These are phyloP conservation scores for Micractinium sp. DNA, from an alignment of 139 green algal species.

Conservation along the genomic window DNA sequence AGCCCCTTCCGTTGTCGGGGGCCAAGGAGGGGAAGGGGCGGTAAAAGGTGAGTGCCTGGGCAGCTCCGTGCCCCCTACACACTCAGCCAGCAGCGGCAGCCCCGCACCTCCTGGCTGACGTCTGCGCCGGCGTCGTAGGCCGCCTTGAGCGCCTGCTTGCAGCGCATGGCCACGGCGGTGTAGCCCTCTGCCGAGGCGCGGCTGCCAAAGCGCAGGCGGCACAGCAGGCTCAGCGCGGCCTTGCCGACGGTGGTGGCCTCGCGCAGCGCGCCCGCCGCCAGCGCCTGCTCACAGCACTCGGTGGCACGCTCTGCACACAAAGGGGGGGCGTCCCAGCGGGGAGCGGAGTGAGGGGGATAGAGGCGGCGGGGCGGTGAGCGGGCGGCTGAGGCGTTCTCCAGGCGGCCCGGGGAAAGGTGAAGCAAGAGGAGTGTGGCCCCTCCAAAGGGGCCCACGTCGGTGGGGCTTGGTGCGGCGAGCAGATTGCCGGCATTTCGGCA, in stretches of 20 bases:
- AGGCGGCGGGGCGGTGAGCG: not conserved
- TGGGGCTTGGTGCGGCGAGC: too few species aligned
- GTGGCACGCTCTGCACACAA: not conserved
- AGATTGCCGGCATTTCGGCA: too few species aligned
- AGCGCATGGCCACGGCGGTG: not conserved
- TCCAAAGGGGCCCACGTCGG: too few species aligned
- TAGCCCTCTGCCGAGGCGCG: not conserved
- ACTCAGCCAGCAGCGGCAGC: too few species aligned
- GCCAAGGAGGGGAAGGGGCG: too few species aligned
- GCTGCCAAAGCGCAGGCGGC: conserved; percentile 26
- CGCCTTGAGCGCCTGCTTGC: conserved; percentile 23
- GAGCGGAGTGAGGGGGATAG: not conserved
- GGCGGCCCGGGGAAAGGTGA: too few species aligned
- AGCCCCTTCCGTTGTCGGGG: too few species aligned
- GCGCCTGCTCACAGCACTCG: not conserved
- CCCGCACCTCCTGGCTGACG: not conserved
- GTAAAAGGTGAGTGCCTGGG: too few species aligned
- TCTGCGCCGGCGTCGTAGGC: conserved; percentile 3
- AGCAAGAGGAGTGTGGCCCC: too few species aligned
- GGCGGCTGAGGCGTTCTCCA: too few species aligned
- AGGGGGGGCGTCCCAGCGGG: not conserved
- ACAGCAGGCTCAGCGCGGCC: conserved; percentile 13
- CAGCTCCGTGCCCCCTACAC: too few species aligned
- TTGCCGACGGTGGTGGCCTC: not conserved
- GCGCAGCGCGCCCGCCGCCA: not conserved